Base-by-base conservation (phyloP, 768 basidiomycete genomes). In the Xerocomellus intermedius region DNA sequence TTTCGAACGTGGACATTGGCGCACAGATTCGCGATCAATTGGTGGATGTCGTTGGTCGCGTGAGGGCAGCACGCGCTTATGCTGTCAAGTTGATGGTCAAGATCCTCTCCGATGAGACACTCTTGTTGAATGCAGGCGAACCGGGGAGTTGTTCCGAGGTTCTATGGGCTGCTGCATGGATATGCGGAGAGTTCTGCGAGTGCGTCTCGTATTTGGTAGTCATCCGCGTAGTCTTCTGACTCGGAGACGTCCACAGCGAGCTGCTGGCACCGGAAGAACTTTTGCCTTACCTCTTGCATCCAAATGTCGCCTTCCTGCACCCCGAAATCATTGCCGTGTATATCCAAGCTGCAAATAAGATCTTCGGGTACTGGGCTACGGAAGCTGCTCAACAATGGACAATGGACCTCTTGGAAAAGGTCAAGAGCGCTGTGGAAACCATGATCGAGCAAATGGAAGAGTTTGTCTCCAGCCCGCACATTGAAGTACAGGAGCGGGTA, bases 101-200 rank as follows among this genome's bases (percentile, higher is more conserved):
- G 46, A 66, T 98, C 9, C 69, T 98, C 39, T 82, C 80, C 44
- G 95, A 98, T 59, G 87, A 91, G 42, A 79, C 80, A 0, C 81
- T 95, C 62, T 60, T 93, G 48, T 74, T 79, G 50, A 85, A 84
- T 66, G 84, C 85, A 3, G 73, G 76, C 19, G 87, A 91, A 21
- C 80, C 82, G 47, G 86, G 83, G 1, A 86, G 84, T 66, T 95
- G 91, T 63, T 82, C 86, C 0, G 91, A 95, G 65, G 82, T 96
- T 9, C 75, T 97, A 2, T 93, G 91, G 82, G 97, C 95, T 0
- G 95, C 94, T 10, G 93, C 94, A 6, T 99, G 92, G 91, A 90
- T 98, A 61, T 94, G 91, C 58, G 96, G 95, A 19, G 97, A 99
- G 73, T 92, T 93, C 69, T 87, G 89, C 80, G 79, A 84, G 95